A percentile compares a stretch with the other conserved stretches of the same genome.
phyloP scores from a whole-genome alignment of 257 asterid genomes.

The Gentiana macrophylla region DNA sequence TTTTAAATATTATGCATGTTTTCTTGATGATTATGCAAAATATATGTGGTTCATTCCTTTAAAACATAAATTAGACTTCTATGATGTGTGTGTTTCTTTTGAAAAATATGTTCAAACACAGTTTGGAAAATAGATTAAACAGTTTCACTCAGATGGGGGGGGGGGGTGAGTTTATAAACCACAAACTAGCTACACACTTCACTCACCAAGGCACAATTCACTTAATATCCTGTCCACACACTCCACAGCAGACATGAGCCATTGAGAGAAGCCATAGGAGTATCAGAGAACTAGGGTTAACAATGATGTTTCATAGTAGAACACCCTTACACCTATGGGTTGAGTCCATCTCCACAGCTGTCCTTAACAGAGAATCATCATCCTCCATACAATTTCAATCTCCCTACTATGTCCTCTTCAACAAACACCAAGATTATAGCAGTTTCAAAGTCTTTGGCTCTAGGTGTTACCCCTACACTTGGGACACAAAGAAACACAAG shows the following conservation, averaged over 20 bases:
- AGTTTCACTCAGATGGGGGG: not conserved
- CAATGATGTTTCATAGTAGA: conserved; percentile 1
- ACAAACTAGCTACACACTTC: not conserved
- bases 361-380: not conserved
- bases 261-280: not conserved
- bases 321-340: not conserved
- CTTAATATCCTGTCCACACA: not conserved
- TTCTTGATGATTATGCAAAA: not conserved
- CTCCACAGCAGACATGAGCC: not conserved
- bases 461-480: not conserved
- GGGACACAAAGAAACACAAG: not conserved
- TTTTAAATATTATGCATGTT: not conserved
- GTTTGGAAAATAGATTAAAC: not conserved
- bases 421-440: not conserved
- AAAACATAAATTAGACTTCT: not conserved
- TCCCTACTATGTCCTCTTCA: not conserved
- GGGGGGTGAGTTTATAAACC: not conserved
- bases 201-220: not conserved
- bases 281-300: not conserved
- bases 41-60: not conserved
- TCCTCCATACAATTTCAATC: not conserved
- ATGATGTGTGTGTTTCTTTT: not conserved
- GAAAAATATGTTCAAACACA: not conserved
- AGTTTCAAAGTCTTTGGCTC: not conserved
- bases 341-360: not conserved